phyloP scores from a whole-genome alignment of 768 basidiomycete genomes.

The Tubosaeta sp. region DNA sequence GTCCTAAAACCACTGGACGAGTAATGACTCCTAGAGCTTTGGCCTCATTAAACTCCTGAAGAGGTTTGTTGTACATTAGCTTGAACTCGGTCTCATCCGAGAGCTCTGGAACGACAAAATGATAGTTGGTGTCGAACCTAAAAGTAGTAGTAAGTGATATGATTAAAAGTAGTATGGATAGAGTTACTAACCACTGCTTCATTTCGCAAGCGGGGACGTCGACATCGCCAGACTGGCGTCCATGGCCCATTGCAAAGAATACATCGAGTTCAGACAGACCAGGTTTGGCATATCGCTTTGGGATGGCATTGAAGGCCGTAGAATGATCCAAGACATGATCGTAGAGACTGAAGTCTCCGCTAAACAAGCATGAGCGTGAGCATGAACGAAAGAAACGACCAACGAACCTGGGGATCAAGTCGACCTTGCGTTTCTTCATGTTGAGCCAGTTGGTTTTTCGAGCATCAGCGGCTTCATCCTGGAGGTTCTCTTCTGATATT shows the following conservation, averaged over 20 bases:
- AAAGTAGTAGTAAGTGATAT: slow-evolving; percentile 4
- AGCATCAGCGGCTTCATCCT: slow-evolving; percentile 81
- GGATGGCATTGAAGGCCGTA: slow-evolving; percentile 93
- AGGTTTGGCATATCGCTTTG: slow-evolving; percentile 85
- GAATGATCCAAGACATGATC: slow-evolving; percentile 99
- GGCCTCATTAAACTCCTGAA: slow-evolving; percentile 93
- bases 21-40: slow-evolving; percentile 84
- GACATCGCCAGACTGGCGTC: slow-evolving; percentile 89
- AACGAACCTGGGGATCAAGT: slow-evolving; percentile 84
- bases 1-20: slow-evolving; percentile 94
- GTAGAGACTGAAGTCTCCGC: slow-evolving; percentile 97
- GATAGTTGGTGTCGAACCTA: slow-evolving; percentile 99
- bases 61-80: slow-evolving; percentile 91
- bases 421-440: slow-evolving; percentile 82
- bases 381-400: slow-evolving; percentile 2
- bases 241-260: slow-evolving; percentile 99
- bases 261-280: slow-evolving; percentile 87
- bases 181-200: slow-evolving; percentile 89
- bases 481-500: slow-evolving; percentile 80
- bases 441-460: slow-evolving; percentile 85
- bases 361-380: slow-evolving; percentile 33
- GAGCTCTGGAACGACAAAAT: slow-evolving; percentile 97
- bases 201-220: slow-evolving; percentile 98
- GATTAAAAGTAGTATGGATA: not conserved
- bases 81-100: slow-evolving; percentile 90